Evolutionary conservation across 805 yeast species (phyloP).

Genomic region (Wickerhamomyces pijperi): DNA sequence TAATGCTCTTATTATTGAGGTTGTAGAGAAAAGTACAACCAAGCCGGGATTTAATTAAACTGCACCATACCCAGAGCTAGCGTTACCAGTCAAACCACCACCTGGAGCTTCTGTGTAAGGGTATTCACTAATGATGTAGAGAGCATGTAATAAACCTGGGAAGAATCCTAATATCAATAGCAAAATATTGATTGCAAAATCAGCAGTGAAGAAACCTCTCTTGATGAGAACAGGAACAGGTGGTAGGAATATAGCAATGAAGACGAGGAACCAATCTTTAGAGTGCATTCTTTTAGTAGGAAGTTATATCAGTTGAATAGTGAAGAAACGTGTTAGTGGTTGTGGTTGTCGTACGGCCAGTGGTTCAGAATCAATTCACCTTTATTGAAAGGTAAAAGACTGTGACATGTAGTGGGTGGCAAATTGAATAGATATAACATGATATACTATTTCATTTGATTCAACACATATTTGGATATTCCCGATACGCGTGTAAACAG

Average conservation of each 20-base stretch:
- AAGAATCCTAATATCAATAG: constrained; percentile 52
- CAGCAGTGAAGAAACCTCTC: constrained; percentile 48
- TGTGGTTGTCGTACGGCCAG: too few relatives aligned
- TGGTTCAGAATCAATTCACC: too few relatives aligned
- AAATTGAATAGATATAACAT: too few relatives aligned
- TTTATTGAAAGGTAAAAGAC: too few relatives aligned
- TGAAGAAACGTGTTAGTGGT: too few relatives aligned
- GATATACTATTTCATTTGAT: too few relatives aligned
- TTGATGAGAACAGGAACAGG: constrained; percentile 64
- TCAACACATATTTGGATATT: too few relatives aligned
- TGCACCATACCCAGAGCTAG: constrained; percentile 17
- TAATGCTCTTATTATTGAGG: too few relatives aligned
- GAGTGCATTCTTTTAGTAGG: constrained; percentile 20
- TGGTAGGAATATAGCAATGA: constrained; percentile 59
- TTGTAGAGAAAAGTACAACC: too few relatives aligned
- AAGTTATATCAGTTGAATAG: neutral
- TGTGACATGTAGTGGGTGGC: too few relatives aligned
- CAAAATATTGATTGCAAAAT: constrained; percentile 48
- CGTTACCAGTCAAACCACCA: neutral
- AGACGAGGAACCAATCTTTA: constrained; percentile 53
- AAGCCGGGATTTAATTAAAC: too few relatives aligned
- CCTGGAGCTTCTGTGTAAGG: constrained; percentile 27
- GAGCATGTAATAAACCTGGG: constrained; percentile 62
- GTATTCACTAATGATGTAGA: constrained; percentile 50
- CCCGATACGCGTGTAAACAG: too few relatives aligned